These are phyloP conservation scores for Begonia masoniana DNA, from an alignment of 306 rosid genomes.

Conservation along the genomic window DNA sequence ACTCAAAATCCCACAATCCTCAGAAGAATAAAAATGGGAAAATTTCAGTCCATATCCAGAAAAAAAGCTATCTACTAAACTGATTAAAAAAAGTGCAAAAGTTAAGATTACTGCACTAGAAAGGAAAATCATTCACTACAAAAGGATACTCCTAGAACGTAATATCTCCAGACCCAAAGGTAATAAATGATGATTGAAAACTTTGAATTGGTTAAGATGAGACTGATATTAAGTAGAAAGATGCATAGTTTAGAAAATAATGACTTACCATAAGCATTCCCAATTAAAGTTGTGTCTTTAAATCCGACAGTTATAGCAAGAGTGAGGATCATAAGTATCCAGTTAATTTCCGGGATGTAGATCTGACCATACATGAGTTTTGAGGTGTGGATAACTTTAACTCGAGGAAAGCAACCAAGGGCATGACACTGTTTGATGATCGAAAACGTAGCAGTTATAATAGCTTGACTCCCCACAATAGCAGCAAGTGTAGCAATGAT, in stretches of 20 bases:
- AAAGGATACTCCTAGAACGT: no score
- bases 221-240: not conserved
- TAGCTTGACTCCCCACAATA: constrained; percentile 91
- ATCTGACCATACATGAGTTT: constrained; percentile 70
- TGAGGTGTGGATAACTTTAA: constrained; percentile 82
- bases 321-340: constrained; percentile 84
- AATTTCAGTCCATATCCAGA: no score
- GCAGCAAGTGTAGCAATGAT: constrained; percentile 72
- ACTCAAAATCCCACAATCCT: no score
- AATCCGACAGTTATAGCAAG: constrained; percentile 75
- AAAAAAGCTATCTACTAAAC: no score
- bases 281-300: constrained; percentile 65
- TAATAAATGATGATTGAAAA: no score
- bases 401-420: constrained; percentile 89
- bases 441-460: constrained; percentile 80
- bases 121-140: no score
- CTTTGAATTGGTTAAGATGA: not conserved
- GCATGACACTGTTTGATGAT: constrained; percentile 81
- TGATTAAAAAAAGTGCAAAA: no score
- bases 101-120: no score
- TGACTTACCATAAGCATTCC: constrained; percentile 73
- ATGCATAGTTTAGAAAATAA: constrained; percentile 1
- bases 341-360: constrained; percentile 84
- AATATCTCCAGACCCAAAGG: no score
- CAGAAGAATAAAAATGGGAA: no score